Percentiles rank a stretch among this genome's conserved stretches.
Conservation (phyloP, 2,329 filamentous ascomycete genomes). For the Microsporum ferrugineum region DNA sequence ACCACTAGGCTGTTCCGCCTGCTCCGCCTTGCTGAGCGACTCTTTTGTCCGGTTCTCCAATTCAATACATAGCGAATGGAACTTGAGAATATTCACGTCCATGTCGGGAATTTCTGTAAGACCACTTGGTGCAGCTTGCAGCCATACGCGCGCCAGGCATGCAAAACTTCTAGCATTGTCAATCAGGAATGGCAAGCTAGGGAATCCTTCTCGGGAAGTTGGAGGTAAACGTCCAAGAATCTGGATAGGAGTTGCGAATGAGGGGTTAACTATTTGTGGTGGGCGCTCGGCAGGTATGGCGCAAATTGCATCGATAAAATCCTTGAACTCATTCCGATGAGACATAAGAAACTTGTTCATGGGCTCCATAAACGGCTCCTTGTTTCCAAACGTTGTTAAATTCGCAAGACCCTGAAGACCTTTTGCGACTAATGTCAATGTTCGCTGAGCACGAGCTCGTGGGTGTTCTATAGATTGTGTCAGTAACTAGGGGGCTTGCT, state of each 20-base stretch:
- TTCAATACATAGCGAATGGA: slow-evolving; percentile 35
- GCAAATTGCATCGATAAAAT: slow-evolving; percentile 78
- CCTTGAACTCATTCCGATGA: slow-evolving; percentile 69
- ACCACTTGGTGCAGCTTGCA: slow-evolving; percentile 31
- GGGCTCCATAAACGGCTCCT: slow-evolving; percentile 97
- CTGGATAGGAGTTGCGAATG: slow-evolving; percentile 84
- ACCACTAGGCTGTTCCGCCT: slow-evolving; percentile 38
- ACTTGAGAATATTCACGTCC: slow-evolving; percentile 30
- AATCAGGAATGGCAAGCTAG: slow-evolving; percentile 82
- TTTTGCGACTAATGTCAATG: slow-evolving; percentile 84
- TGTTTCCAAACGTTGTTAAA: slow-evolving; percentile 80
- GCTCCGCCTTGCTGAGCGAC: slow-evolving; percentile 37
- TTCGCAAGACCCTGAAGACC: slow-evolving; percentile 84
- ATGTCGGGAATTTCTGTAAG: slow-evolving; percentile 30
- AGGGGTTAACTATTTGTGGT: slow-evolving; percentile 58
- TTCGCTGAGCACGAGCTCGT: slow-evolving; percentile 68
- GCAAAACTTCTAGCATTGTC: slow-evolving; percentile 80
- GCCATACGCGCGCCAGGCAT: slow-evolving; percentile 56
- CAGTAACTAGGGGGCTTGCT: not conserved
- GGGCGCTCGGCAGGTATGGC: slow-evolving; percentile 62
- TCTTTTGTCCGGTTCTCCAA: slow-evolving; percentile 36
- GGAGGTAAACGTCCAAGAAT: slow-evolving; percentile 74
- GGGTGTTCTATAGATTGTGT: slow-evolving; percentile 56
- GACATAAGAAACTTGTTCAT: slow-evolving; percentile 81
- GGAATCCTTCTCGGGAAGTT: slow-evolving; percentile 79